Percentiles rank a stretch among this genome's conserved stretches.
phyloP scores from a whole-genome alignment of 1,139 yeast species.

The Saccharomycopsis hybrid region DNA sequence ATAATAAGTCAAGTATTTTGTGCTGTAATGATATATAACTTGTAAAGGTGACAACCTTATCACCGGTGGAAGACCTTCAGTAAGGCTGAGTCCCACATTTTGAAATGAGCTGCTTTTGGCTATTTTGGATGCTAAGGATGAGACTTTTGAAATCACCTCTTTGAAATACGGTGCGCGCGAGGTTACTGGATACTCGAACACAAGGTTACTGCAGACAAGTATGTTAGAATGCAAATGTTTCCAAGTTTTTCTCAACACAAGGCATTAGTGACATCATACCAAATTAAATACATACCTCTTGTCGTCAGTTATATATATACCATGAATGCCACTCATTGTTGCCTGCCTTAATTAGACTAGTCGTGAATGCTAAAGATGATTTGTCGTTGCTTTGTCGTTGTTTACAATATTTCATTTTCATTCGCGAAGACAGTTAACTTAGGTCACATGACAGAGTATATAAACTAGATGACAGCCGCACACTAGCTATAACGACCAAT shows the following conservation, averaged over 20 bases:
- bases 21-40: conserved; percentile 13
- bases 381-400: too few species aligned
- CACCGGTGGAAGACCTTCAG: conserved; percentile 6
- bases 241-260: background rate
- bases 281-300: conserved; percentile 39
- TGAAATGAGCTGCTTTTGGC: conserved; percentile 21
- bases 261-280: too few species aligned
- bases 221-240: conserved; percentile 11
- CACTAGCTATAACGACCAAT: too few species aligned
- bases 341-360: background rate
- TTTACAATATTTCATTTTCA: too few species aligned
- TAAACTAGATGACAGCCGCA: too few species aligned
- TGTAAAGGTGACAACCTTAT: conserved; percentile 7
- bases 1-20: conserved; percentile 17
- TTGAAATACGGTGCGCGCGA: conserved; percentile 46
- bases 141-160: conserved; percentile 33
- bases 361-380: too few species aligned
- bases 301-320: conserved; percentile 58
- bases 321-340: conserved; percentile 35
- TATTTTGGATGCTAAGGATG: conserved; percentile 22
- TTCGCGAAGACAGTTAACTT: too few species aligned
- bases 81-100: too few species aligned
- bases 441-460: too few species aligned
- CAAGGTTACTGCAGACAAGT: conserved; percentile 32
- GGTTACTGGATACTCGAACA: conserved; percentile 51